phyloP scores from a whole-genome alignment of 2,329 filamentous ascomycete species.

The Neonectria magnoliae region DNA sequence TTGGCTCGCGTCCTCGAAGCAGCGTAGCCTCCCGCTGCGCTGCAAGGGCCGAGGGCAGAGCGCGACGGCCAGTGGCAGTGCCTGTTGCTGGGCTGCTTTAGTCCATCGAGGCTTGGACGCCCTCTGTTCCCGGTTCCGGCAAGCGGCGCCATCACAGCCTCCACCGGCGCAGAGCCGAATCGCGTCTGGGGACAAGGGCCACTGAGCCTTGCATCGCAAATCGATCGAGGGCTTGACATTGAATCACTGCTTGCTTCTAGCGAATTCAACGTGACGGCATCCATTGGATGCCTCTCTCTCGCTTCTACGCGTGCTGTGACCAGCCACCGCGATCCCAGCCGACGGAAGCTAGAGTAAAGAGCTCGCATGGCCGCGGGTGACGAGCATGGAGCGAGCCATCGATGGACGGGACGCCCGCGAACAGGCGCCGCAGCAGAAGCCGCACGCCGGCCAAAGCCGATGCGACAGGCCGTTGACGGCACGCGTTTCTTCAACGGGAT shows the following conservation, averaged over 20 bases:
- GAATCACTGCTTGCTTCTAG: background rate
- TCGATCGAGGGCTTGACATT: background rate
- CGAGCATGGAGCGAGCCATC: background rate
- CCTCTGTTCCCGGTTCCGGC: background rate
- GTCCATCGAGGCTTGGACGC: conserved; percentile 38
- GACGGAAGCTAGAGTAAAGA: conserved; percentile 39
- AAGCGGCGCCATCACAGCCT: conserved; percentile 35
- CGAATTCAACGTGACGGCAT: conserved; percentile 15
- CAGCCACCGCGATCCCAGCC: conserved; percentile 29
- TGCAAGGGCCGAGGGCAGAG: conserved; percentile 25
- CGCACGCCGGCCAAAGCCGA: background rate
- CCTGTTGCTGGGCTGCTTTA: conserved; percentile 10
- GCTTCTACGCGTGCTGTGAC: conserved; percentile 6
- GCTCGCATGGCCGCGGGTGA: conserved; percentile 6
- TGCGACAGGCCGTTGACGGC: background rate
- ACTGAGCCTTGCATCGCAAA: conserved; percentile 38
- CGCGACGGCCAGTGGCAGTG: conserved; percentile 31
- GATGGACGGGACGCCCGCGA: background rate
- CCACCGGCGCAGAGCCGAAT: conserved; percentile 24
- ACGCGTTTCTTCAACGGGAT: conserved; percentile 2
- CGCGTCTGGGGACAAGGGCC: background rate
- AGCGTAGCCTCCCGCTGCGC: conserved; percentile 4
- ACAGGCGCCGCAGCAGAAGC: conserved; percentile 5
- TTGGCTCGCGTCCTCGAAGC: conserved; percentile 3
- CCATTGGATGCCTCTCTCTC: conserved; percentile 41